A percentile compares a stretch with the other conserved stretches of the same genome.
phyloP scores from a whole-genome alignment of 345 rosid genomes.

The Ailanthus altissimus region DNA sequence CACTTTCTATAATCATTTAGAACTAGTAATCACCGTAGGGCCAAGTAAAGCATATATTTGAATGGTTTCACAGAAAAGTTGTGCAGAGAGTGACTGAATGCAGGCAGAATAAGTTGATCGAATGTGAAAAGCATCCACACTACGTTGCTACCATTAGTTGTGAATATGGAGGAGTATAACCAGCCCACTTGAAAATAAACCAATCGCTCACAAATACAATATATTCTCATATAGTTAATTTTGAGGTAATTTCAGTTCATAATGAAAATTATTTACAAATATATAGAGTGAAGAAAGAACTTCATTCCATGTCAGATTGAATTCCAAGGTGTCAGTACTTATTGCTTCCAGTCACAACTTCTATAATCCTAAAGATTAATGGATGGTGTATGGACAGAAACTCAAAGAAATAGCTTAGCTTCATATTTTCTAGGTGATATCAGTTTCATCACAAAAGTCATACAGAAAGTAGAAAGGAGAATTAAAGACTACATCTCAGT shows the following conservation, averaged over 20 bases:
- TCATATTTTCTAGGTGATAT: not conserved
- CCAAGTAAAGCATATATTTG: not conserved
- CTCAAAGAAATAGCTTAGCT: not conserved
- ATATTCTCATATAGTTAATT: not conserved
- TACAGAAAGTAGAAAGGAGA: not conserved
- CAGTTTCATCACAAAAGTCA: not conserved
- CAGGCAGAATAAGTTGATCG: too few relatives aligned
- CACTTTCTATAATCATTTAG: not conserved
- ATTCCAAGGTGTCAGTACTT: not conserved
- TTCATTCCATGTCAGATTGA: not conserved
- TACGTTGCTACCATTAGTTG: too few relatives aligned
- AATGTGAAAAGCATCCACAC: too few relatives aligned
- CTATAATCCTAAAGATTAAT: not conserved
- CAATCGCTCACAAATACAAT: not conserved
- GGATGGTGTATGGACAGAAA: not conserved
- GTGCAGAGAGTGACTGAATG: too few relatives aligned
- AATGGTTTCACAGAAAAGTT: not conserved
- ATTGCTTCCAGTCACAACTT: not conserved
- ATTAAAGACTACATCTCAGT: not conserved
- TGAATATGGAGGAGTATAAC: too few relatives aligned
- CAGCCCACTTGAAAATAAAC: not conserved
- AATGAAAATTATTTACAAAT: not conserved
- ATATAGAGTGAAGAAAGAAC: not conserved
- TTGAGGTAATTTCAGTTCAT: not conserved
- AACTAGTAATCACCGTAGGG: not conserved